These are phyloP conservation scores for Acanthamoeba sp. DNA, from an alignment of 208 protist genomes.

Conservation along the genomic window DNA sequence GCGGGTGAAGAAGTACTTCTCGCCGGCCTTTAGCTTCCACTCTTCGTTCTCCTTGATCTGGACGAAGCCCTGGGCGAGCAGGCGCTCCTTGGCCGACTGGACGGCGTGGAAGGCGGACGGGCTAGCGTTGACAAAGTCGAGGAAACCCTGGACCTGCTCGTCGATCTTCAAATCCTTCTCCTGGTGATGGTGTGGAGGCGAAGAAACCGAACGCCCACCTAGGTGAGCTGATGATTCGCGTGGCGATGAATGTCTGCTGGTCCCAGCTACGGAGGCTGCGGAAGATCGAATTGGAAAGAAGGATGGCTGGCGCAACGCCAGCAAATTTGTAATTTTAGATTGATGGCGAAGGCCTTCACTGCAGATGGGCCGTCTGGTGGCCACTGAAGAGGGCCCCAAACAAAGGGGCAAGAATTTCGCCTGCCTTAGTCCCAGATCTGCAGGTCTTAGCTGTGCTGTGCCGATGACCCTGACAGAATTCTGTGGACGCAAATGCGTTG, in stretches of 20 bases:
- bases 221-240: not conserved
- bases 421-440: not conserved
- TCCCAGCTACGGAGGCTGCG: not conserved
- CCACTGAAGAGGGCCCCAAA: not conserved
- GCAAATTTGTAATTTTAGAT: not conserved
- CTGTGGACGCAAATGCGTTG: not conserved
- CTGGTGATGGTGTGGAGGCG: not conserved
- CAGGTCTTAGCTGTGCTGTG: not conserved
- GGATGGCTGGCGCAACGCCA: not conserved
- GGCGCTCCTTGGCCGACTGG: conserved; percentile 66
- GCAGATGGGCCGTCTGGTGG: not conserved
- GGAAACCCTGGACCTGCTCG: conserved; percentile 76
- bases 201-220: not conserved
- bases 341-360: not conserved
- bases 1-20: conserved; percentile 97
- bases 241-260: no score
- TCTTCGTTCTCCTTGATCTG: conserved; percentile 79
- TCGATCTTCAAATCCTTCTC: not conserved
- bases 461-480: not conserved
- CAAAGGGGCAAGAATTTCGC: not conserved
- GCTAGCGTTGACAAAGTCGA: conserved; percentile 84
- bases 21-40: conserved; percentile 89
- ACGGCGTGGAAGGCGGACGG: conserved; percentile 85
- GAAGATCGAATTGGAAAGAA: not conserved
- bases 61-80: conserved; percentile 80